Evolutionary conservation across 225 moss, liverwort and hornwort genomes (phyloP), one percentile per base, ranked within the genome.

Genomic region (Thuidium tamariscinum): DNA sequence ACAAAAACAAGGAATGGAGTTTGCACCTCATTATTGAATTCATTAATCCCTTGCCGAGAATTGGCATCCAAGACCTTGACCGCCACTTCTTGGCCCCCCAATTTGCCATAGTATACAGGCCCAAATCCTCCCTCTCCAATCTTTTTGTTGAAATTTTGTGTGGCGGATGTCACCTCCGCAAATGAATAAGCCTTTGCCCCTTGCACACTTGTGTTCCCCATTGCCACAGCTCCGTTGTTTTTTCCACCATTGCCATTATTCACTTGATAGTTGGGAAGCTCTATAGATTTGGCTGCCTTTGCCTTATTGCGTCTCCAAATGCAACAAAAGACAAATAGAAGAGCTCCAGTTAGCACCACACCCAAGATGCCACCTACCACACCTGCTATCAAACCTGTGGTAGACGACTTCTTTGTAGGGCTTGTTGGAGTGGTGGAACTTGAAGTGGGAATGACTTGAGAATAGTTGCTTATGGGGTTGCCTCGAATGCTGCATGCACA

Each of bases 71-170:
- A 90, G 30, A 89, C 90, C 70, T 93, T 93, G 41, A 93, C 86
- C 4, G 90, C 93, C 49, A 93, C 93, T 83, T 93, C 92, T 78
- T 46, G 67, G 16, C 88, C 88, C 67, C 66, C 39, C 13, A 92
- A 49, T 65, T 82, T 87, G 84, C 93, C 93, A 12, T 92, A 93
- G 77, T 66, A 93, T 11, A 93, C 92, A 23, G 84, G 82, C 15
- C 93, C 92, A 8, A 93, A 93, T 9, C 93, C 93, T n/a, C 93
- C 92, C 55, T 73, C 79, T 16, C 93, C 90, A 23, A 93, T 88
- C 41, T 89, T 83, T 26, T 2, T 81, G 4, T 41, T 90, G 65
- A 88, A 93, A 66, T 93, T 79, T 26, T 89, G 64, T 7, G 92
- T 93, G 25, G 90, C 92, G 1, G 64, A 36, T 15, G 26, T 79